Percentiles rank a stretch among this genome's conserved stretches.
These are phyloP conservation scores for Paramecium tetraurelia DNA, from an alignment of 73 alveolate species.

Conservation along the genomic window DNA sequence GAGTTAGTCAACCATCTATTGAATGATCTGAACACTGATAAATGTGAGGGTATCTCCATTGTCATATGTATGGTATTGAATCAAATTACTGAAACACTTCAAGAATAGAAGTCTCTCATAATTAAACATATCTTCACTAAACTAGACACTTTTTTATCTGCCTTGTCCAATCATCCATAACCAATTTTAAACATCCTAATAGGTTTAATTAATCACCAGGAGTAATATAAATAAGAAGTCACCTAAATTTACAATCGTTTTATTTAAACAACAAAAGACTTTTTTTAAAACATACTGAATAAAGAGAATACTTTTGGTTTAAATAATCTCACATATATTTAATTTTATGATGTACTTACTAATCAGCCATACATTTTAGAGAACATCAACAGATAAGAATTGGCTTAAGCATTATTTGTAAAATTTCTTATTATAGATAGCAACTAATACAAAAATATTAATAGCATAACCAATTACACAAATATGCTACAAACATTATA, in stretches of 20 bases:
- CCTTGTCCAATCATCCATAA: background rate
- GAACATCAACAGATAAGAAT: background rate
- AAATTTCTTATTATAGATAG: background rate
- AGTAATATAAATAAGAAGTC: background rate
- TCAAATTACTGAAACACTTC: background rate
- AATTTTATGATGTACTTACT: background rate
- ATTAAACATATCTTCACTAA: background rate
- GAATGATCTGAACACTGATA: background rate
- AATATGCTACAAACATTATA: background rate
- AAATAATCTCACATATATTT: background rate
- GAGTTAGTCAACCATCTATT: background rate
- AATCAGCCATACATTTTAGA: background rate
- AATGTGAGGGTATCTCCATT: background rate
- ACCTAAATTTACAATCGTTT: background rate
- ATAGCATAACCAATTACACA: background rate
- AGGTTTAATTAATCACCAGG: background rate
- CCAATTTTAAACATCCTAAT: background rate
- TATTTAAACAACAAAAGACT: background rate
- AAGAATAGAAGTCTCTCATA: background rate
- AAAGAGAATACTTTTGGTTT: background rate
- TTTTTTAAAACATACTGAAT: background rate
- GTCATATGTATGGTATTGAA: background rate
- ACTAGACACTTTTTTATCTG: background rate
- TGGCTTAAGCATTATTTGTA: background rate
- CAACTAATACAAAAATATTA: background rate